phyloP scores from a whole-genome alignment of 179 eudicot genomes.

The Heliamphora pulchella region DNA sequence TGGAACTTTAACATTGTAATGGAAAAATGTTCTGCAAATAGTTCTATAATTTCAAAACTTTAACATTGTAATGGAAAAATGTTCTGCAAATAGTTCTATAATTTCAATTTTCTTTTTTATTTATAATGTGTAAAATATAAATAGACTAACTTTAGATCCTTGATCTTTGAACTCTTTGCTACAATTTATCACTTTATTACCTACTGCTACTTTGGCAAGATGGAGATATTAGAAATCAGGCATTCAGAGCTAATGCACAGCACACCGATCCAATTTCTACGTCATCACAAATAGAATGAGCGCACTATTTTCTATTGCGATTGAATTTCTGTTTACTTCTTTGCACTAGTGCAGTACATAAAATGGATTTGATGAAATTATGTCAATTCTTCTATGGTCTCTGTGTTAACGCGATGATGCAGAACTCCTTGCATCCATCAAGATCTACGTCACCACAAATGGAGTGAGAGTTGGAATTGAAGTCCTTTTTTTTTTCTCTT shows the following conservation, averaged over 20 bases:
- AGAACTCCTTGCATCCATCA: background rate
- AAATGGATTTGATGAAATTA: background rate
- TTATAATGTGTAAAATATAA: too few species aligned
- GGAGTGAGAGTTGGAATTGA: too few species aligned
- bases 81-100: too few species aligned
- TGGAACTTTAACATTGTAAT: too few species aligned
- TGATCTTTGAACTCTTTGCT: background rate
- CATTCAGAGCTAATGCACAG: background rate
- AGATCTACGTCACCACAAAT: background rate
- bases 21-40: too few species aligned
- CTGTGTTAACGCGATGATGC: background rate
- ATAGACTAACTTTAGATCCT: too few species aligned
- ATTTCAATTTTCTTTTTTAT: too few species aligned
- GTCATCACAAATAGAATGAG: background rate
- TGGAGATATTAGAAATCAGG: background rate
- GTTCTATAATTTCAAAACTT: too few species aligned
- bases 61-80: too few species aligned
- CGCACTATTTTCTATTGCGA: background rate
- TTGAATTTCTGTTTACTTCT: background rate
- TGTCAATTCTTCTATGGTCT: background rate
- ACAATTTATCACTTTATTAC: background rate
- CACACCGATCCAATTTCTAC: background rate
- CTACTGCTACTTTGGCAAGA: background rate
- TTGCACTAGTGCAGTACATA: background rate
- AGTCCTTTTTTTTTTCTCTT: too few species aligned